Evolutionary conservation across 257 asterid species (phyloP).

Genomic region (Nemophila menziesii): DNA sequence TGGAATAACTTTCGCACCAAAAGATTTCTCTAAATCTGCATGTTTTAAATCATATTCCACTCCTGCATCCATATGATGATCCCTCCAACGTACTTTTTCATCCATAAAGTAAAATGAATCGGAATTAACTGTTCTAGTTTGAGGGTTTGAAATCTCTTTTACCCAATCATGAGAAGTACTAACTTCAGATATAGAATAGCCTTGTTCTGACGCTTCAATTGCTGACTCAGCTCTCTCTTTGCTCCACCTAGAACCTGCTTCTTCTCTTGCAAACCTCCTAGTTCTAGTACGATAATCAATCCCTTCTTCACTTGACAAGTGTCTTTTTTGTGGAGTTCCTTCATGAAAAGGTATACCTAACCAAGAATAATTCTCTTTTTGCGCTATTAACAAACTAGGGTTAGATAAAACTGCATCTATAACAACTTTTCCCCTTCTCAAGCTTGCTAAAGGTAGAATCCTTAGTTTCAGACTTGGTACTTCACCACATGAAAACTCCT

Average conservation of each 20-base stretch:
- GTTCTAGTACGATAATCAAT: constrained; percentile 79
- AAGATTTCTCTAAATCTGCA: constrained; percentile 91
- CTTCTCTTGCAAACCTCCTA: constrained; percentile 82
- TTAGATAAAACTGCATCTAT: constrained; percentile 71
- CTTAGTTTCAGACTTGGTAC: constrained; percentile 70
- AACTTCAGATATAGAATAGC: constrained; percentile 56
- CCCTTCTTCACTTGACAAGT: constrained; percentile 79
- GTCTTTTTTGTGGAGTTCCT: constrained; percentile 47
- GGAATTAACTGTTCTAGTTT: constrained; percentile 39
- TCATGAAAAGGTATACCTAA: constrained; percentile 82
- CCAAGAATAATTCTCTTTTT: constrained; percentile 79
- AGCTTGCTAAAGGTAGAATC: constrained; percentile 82
- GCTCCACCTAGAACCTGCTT: constrained; percentile 57
- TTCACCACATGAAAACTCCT: constrained; percentile 92
- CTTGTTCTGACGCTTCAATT: constrained; percentile 61
- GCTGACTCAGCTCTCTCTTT: constrained; percentile 78
- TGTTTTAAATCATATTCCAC: constrained; percentile 90
- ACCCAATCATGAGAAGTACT: constrained; percentile 21
- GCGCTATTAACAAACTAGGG: constrained; percentile 73
- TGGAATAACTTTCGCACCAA: constrained; percentile 58
- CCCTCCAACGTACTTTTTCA: constrained; percentile 82
- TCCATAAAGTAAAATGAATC: constrained; percentile 56
- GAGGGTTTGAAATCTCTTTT: constrained; percentile 39
- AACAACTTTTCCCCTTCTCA: constrained; percentile 83
- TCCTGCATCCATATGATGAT: constrained; percentile 96